Base-by-base conservation (phyloP, 345 rosid species). In the Sonneratia alba region DNA sequence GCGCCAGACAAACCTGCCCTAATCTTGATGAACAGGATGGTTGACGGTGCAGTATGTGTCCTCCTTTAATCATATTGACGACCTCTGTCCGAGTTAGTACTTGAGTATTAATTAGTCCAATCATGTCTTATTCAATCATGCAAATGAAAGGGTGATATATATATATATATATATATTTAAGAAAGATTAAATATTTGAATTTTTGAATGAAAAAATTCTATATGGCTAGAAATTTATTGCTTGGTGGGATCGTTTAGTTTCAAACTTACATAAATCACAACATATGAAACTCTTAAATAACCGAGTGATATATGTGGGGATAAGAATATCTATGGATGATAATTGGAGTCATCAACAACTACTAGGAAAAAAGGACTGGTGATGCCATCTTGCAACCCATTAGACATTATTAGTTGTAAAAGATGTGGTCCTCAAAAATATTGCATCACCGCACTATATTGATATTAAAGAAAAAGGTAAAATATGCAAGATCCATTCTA, bases 381-480 rank as follows among this genome's bases (percentile, higher is more conserved):
- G 70, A 24, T 67, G 51, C 24, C 70, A 43, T 24, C 53, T 68
- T 42, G 21, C 55, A 42, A 40, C 45, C 55, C 36, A 45, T 68
- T 68, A 45, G 55, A 22, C 55, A 68, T 42, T 37, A 68, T 68
- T 68, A 48, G 70, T 68, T 12, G 70, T 21, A 45, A 68, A 43
- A 68, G 56, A 45, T 68, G 69, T 66, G 53, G 70, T 49, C 70
- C 48, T 66, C 47, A 65, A 34, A 42, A 37, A 6, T 62, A 62
- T 62, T 62, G 66, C 66, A 62, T 62, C 66, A 62, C 1, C 66
- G 1, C 32, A 27, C 36, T 37, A 37, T 37, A 16, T 37, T 3
- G 48, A 66, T 66, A 42, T 7, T 12, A 65, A 9, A 65, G 8
- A 14, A 24, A 63, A 9, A 2, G 36, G 59, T 18, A 19, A 53